Percentiles rank a stretch among this genome's conserved stretches.
Evolutionary conservation across 2,329 filamentous ascomycete genomes (phyloP).

Genomic region (Verticillium dahliae): DNA sequence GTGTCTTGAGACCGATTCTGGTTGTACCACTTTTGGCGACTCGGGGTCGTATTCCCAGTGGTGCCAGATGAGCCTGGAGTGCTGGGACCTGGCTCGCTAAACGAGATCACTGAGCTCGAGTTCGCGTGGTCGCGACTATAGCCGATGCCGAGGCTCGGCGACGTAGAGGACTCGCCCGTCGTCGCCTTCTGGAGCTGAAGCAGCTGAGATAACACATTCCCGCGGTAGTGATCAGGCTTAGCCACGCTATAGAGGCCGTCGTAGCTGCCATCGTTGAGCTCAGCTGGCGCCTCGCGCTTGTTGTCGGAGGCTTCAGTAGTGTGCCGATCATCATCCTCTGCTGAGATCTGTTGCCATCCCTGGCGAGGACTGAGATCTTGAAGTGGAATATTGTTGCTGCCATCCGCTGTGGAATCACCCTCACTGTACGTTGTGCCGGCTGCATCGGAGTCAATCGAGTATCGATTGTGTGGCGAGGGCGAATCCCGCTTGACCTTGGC

Average conservation of each 20-base stretch:
- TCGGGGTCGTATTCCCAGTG: constrained; percentile 29
- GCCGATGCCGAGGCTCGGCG: constrained; percentile 8
- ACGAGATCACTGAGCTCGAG: constrained; percentile 7
- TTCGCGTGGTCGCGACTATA: neutral
- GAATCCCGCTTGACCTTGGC: constrained; percentile 29
- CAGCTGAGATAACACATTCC: constrained; percentile 37
- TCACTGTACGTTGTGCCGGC: constrained; percentile 21
- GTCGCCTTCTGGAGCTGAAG: constrained; percentile 37
- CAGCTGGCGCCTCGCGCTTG: constrained; percentile 15
- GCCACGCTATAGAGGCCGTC: constrained; percentile 35
- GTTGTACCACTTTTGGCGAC: constrained; percentile 40
- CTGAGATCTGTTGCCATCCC: constrained; percentile 4
- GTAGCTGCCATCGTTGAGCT: constrained; percentile 30
- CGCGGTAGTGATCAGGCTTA: constrained; percentile 32
- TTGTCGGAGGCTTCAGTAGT: constrained; percentile 3
- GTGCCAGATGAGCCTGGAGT: constrained; percentile 26
- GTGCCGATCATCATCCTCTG: constrained; percentile 6
- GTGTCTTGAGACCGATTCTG: constrained; percentile 40
- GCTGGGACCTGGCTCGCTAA: constrained; percentile 19
- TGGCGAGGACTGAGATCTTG: constrained; percentile 18
- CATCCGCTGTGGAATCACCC: constrained; percentile 11
- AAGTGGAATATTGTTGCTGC: constrained; percentile 20
- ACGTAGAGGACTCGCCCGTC: constrained; percentile 17
- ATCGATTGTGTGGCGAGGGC: constrained; percentile 24
- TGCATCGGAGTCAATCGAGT: constrained; percentile 30